Base-by-base conservation (phyloP, 2,329 filamentous ascomycete genomes). In the Tricladium varicosporioides region DNA sequence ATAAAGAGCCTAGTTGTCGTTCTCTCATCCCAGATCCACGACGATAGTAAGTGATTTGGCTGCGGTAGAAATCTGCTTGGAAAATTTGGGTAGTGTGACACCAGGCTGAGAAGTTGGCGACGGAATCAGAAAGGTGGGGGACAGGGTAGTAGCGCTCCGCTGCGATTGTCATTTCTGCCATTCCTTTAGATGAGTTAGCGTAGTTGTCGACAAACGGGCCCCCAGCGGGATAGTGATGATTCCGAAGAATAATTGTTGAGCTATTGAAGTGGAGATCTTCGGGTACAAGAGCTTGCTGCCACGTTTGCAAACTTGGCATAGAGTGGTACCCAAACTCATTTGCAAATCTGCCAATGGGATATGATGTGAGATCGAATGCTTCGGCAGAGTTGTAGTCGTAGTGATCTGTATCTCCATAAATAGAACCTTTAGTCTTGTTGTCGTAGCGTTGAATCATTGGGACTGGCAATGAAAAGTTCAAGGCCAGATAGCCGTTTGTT, bases 281-380 rank as follows among this genome's bases (percentile, higher is more conserved):
- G 1, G 75, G 71, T 1, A 75, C 70, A 0, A 86, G 67, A 2
- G 78, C 82, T 63, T 82, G 76, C 44, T 75, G 74, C 83, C 83
- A 86, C 2, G 76, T 79, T 57, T 84, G 78, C 0, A 86, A 65
- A 51, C 78, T 81, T 0, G 83, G 83, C 83, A 86, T 84, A 54
- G 78, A 81, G 63, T 84, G 82, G 65, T 79, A 86, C 19, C 84
- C 84, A 58, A 86, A 87, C 67, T 87, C 83, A 60, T 85, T 84
- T 2, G 80, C 79, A 63, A 86, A 86, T 8, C 83, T 75, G 1
- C 81, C 82, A 0, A 84, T 71, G 0, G 83, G 82, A 59, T 85
- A 85, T 0, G 70, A 73, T 1, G 73, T 74, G n/a, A 74, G 72
- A 65, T 86, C 76, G 68, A 85, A 85, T 0, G 82, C 77, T 14